Conservation (phyloP, 108 stramenopile species). For the Cyclotella baltica region DNA sequence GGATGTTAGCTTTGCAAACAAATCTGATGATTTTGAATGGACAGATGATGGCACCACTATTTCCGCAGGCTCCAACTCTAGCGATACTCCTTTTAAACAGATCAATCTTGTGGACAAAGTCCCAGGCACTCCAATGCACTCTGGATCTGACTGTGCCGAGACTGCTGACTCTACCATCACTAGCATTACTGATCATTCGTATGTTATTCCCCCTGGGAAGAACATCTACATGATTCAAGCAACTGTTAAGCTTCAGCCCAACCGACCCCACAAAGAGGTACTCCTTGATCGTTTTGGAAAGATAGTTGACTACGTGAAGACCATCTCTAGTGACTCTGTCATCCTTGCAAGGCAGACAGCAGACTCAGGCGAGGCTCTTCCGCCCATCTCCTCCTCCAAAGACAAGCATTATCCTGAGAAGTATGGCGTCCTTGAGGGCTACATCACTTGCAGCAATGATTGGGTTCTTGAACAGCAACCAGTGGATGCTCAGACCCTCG, state of each 20-base stretch:
- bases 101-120: no score
- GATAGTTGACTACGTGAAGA: not conserved
- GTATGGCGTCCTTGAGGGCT: not conserved
- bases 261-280: not conserved
- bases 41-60: not conserved
- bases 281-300: not conserved
- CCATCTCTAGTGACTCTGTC: not conserved
- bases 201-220: not conserved
- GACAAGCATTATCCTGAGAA: not conserved
- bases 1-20: not conserved
- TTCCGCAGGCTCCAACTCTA: not conserved
- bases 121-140: not conserved
- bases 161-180: not conserved
- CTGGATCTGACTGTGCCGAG: not conserved
- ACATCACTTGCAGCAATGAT: not conserved
- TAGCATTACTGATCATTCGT: not conserved
- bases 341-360: not conserved
- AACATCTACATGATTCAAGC: not conserved
- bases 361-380: not conserved
- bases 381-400: not conserved
- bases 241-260: not conserved
- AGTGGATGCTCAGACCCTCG: not conserved
- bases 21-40: not conserved
- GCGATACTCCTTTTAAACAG: not conserved
- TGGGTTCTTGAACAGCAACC: not conserved